phyloP scores from a whole-genome alignment of 2,329 filamentous ascomycete genomes.

The Paramyrothecium roridum region DNA sequence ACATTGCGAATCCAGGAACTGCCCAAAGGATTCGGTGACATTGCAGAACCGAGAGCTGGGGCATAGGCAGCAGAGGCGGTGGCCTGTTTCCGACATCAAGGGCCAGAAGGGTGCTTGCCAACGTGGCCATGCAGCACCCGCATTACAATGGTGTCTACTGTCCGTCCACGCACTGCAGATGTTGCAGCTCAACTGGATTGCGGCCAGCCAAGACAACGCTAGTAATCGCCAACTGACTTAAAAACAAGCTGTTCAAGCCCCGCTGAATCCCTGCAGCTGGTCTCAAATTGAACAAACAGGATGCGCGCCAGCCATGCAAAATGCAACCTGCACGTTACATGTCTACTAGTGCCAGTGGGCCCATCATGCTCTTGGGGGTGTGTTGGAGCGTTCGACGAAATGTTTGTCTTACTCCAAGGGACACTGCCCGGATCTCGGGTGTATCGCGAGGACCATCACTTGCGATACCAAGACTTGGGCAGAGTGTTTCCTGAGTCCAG shows the following conservation, averaged over 20 bases:
- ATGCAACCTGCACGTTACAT: background rate
- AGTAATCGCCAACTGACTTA: background rate
- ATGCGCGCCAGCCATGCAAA: background rate
- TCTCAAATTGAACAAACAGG: background rate
- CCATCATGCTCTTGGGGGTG: background rate
- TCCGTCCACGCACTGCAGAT: too few species aligned
- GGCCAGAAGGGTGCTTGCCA: constrained; percentile 1
- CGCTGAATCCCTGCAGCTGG: background rate
- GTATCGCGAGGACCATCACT: background rate
- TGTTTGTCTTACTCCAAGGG: background rate
- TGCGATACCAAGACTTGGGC: background rate
- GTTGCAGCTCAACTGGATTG: background rate
- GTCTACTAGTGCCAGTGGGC: background rate
- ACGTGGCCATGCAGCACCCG: constrained; percentile 5
- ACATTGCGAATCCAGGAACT: too few species aligned
- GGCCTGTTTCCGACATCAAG: background rate
- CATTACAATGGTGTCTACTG: background rate
- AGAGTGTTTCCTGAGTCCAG: background rate
- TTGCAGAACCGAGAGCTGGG: too few species aligned
- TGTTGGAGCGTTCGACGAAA: background rate
- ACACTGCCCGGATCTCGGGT: background rate
- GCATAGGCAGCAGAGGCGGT: too few species aligned
- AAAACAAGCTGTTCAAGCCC: background rate
- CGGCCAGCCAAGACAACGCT: background rate
- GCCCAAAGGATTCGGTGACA: too few species aligned